These are phyloP conservation scores for Magnusiomyces paraingens DNA, from an alignment of 1,139 yeast genomes.

Conservation along the genomic window DNA sequence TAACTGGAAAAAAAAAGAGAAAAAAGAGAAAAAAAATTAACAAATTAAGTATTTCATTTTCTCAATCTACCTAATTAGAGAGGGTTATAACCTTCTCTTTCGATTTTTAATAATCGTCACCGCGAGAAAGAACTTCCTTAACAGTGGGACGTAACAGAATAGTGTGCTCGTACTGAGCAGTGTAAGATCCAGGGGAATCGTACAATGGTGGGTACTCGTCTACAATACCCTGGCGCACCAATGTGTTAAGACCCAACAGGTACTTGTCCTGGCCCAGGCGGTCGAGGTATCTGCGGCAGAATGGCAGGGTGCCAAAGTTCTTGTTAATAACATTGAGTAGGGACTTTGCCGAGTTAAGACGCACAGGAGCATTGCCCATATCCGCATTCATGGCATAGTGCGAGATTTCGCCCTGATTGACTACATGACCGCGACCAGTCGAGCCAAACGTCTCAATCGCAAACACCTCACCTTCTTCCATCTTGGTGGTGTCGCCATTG, in stretches of 20 bases:
- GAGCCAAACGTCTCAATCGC: constrained; percentile 98
- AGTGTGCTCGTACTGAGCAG: constrained; percentile 97
- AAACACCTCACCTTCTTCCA: constrained; percentile 98
- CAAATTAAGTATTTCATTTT: no score
- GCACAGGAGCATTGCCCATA: constrained; percentile 45
- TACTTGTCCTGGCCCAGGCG: constrained; percentile 89
- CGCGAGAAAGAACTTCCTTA: constrained; percentile 91
- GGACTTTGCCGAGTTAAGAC: constrained; percentile 58
- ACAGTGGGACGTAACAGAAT: constrained; percentile 81
- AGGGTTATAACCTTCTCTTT: no score
- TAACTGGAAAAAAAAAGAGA: no score
- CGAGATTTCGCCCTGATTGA: constrained; percentile 84
- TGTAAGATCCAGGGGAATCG: constrained; percentile 77
- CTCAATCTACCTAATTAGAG: no score
- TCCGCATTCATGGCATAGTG: constrained; percentile 72
- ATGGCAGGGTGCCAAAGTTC: constrained; percentile 90
- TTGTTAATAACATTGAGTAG: constrained; percentile 63
- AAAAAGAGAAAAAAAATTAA: no score
- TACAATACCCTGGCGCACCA: constrained; percentile 80
- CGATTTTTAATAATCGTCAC: constrained; percentile 87
- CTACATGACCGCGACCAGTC: constrained; percentile 89
- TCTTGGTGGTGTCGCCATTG: constrained; percentile 87
- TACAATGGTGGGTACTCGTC: constrained; percentile 96
- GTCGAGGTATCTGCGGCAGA: constrained; percentile 93
- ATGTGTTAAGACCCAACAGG: constrained; percentile 75